Evolutionary conservation across 495 filamentous ascomycete species (phyloP), one percentile per base, ranked within the genome.

Genomic region (Xylaria intraflava): DNA sequence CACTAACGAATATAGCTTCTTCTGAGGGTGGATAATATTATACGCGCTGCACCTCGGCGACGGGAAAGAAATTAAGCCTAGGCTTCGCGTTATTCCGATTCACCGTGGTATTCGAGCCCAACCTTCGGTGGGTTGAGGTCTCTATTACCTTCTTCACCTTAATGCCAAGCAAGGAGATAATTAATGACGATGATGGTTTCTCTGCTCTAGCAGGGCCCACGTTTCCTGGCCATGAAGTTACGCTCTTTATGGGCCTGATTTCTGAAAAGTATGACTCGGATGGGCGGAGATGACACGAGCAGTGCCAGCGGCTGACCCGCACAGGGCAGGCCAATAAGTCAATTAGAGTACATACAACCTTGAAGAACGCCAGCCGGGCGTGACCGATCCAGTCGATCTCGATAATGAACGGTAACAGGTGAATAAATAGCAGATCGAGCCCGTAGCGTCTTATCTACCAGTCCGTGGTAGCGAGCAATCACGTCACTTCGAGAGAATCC

Each of bases 11-110:
- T 17, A 42, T 31, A 89, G 86, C 75, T 93, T 57, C 76, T 93
- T 46, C 73, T 93, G 58, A 79, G 88, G 65, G 88, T 93, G 27
- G 88, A 93, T 70, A 89, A 90, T 68, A 93, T 93, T 65, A 90
- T 93, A 61, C 80, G 87, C 26, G 79, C 83, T 41, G 88, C 88
- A 47, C 88, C 88, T 53, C 72, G 88, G 61, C 82, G 76, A 66
- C 78, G 88, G 31, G 85, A 89, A 62, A 79, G 88, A 23, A 53
- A 64, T 29, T 69, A 58, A 46, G 50, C 3, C 4, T 2, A 38
- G 35, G 35, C n/a, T 17, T 1, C 14, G 5, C 35, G 35, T 38
- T 38, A 30, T n/a, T 16, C 24, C 3, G 19, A 43, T n/a, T 26
- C 7, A 11, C 14, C 20, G 16, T 42, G 39, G 22, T 42, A 42